Base-by-base conservation (phyloP, 257 asterid species). In the Penstemon davidsonii region DNA sequence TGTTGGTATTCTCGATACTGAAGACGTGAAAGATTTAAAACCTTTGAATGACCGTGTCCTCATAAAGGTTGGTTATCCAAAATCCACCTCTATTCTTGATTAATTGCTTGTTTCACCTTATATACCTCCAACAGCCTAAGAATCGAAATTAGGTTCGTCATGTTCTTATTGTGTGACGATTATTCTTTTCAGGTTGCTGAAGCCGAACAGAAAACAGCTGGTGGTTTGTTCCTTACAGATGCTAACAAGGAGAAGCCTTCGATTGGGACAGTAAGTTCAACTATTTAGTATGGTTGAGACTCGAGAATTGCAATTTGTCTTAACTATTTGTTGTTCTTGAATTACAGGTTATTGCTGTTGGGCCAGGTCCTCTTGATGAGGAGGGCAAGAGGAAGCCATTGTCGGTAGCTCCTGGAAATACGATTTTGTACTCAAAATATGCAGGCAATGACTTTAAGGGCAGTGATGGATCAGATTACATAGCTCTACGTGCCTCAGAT, bases 181-280 rank as follows among this genome's bases (percentile, higher is more conserved):
- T 51, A 3, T 62, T 67, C 40, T 18, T 44, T 73, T 56, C 81
- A 94, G 99, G 84, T 94, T 51, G 95, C 89, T 7, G 97, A 63
- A 80, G 96, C 88, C 4, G 99, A 94, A 76, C 82, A 79, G 42
- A 91, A 76, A 81, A 94, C 99, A 2, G 88, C 96, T 1, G 99
- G 99, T 43, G 99, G 99, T 38, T 81, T 94, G 83, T 76, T 79
- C 81, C 84, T 94, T 6, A 85, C 96, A 1, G 96, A 89, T 57
- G 86, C 96, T 33, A 77, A 82, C 76, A 91, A 87, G 84, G 97
- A 94, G 77, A 94, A 87, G 82, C 99, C 99, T 49, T 91, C 97
- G 33, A 84, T 90, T 38, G 99, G 99, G 77, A 75, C 91, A 1
- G 99, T 94, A 72, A 75, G 89, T 51, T 33, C 12, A n/a, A 54